Percentiles rank a stretch among this genome's conserved stretches.
Evolutionary conservation across 345 rosid genomes (phyloP).

Genomic region (Melastoma malabathricum): DNA sequence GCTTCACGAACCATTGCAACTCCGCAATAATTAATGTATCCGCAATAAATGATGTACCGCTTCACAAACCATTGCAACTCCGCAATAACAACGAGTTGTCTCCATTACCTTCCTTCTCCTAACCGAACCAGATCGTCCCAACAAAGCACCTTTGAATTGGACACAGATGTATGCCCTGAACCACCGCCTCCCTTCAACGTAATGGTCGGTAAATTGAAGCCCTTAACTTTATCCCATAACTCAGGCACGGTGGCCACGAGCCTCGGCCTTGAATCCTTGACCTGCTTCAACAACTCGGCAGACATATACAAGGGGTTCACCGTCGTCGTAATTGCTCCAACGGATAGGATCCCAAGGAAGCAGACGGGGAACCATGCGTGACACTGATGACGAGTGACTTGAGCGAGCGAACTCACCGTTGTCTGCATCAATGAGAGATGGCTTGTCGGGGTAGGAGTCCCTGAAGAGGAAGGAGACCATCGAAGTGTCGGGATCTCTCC

Average conservation of each 20-base stretch:
- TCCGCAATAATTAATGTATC: too few species aligned
- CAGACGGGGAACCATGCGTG: constrained; percentile 64
- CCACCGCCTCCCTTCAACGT: constrained; percentile 37
- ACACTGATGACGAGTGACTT: constrained; percentile 44
- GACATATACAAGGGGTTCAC: constrained; percentile 64
- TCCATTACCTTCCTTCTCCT: constrained; percentile 14
- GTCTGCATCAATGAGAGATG: constrained; percentile 64
- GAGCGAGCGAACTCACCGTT: constrained; percentile 39
- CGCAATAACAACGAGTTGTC: too few species aligned
- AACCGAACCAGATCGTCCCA: constrained; percentile 38
- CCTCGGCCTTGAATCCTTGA: constrained; percentile 57
- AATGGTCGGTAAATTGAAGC: constrained; percentile 44
- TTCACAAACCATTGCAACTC: too few species aligned
- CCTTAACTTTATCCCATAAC: constrained; percentile 47
- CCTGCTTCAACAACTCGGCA: constrained; percentile 50
- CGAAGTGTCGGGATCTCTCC: constrained; percentile 62
- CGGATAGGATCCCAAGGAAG: constrained; percentile 48
- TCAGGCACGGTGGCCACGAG: constrained; percentile 46
- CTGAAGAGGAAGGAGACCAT: constrained; percentile 49
- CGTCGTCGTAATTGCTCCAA: constrained; percentile 70
- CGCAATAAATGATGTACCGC: too few species aligned
- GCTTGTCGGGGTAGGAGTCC: constrained; percentile 42
- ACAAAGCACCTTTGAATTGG: constrained; percentile 17
- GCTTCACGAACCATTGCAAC: too few species aligned
- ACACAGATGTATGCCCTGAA: constrained; percentile 5